Conservation (phyloP, 1,284 basidiomycete genomes). For the Ceratobasidium papillatum region DNA sequence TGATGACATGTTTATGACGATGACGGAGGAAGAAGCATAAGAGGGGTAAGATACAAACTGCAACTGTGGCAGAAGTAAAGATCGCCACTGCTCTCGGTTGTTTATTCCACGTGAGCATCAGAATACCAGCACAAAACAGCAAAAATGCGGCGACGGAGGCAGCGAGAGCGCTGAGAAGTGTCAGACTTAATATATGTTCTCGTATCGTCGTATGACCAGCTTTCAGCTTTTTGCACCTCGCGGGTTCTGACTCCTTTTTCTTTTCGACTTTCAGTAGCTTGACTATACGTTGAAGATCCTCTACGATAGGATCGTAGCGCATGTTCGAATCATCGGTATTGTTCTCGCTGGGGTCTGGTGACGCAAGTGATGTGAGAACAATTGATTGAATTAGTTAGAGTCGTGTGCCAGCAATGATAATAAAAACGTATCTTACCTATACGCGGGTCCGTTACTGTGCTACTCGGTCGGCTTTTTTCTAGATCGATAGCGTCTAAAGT, state of each 20-base stretch:
- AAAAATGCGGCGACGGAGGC: constrained; percentile 8
- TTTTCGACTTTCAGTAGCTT: constrained; percentile 9
- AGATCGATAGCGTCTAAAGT: too few species aligned
- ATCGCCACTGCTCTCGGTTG: constrained; percentile 20
- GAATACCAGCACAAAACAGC: constrained; percentile 20
- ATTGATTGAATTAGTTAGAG: too few species aligned
- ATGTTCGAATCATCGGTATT: not conserved
- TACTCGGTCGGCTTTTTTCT: too few species aligned
- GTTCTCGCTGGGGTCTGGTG: not conserved
- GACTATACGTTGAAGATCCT: constrained; percentile 20
- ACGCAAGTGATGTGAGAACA: too few species aligned
- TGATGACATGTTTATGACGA: constrained; percentile 35
- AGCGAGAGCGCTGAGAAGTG: constrained; percentile 3
- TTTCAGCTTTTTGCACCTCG: not conserved
- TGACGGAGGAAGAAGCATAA: constrained; percentile 24
- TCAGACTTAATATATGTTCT: not conserved
- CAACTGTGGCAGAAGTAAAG: constrained; percentile 31
- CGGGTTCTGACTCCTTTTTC: not conserved
- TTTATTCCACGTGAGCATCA: constrained; percentile 35
- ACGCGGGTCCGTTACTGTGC: too few species aligned
- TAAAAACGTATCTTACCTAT: too few species aligned
- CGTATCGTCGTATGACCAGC: constrained; percentile 1
- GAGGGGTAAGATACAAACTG: constrained; percentile 5
- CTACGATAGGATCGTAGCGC: not conserved
- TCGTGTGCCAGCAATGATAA: too few species aligned